Evolutionary conservation across 805 yeast genomes (phyloP), one percentile per base, ranked within the genome.

Genomic region (Kodamaea fukazawae): DNA sequence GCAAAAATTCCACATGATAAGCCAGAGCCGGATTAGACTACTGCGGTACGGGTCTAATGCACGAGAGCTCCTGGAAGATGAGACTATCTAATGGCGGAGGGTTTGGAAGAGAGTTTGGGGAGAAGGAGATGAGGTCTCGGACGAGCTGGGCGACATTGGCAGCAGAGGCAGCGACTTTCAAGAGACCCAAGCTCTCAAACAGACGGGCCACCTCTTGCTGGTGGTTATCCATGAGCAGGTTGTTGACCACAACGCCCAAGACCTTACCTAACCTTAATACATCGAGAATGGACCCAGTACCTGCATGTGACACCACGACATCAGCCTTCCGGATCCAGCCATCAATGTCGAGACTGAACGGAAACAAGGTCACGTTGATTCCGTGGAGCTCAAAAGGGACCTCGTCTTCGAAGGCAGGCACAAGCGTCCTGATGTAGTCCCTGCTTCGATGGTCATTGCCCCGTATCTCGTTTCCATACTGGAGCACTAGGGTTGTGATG

Each of bases 201-300:
- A 44, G 58, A 7, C 38, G 52, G 0, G 96, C 93, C 6, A 86
- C 80, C 45, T 90, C 91, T 12, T 61, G 47, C 57, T 90, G 96
- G 57, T 90, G 97, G 55, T 89, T 86, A 56, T 86, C 86, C 86
- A 87, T 85, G n/a, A 93, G 71, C 4, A 58, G 49, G 8, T 74
- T 72, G 57, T 91, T 91, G 7, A 81, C 76, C 20, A 88, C 83
- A 5, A 85, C 89, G 1, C 90, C 64, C 41, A 88, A 62, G 16
- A 74, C 77, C 53, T 78, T 81, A 1, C 61, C 39, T 20, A 54
- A 53, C 15, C 93, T 69, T 27, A 88, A 60, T 0, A 86, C 73
- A 53, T 91, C 99, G 18, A 93, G 59, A 6, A 91, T 85, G 0
- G 96, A 86, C 2, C 99, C 99, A 0, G 98, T 87, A 1, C 84